Base-by-base conservation (phyloP, 345 rosid genomes). In the Brassica carinata region DNA sequence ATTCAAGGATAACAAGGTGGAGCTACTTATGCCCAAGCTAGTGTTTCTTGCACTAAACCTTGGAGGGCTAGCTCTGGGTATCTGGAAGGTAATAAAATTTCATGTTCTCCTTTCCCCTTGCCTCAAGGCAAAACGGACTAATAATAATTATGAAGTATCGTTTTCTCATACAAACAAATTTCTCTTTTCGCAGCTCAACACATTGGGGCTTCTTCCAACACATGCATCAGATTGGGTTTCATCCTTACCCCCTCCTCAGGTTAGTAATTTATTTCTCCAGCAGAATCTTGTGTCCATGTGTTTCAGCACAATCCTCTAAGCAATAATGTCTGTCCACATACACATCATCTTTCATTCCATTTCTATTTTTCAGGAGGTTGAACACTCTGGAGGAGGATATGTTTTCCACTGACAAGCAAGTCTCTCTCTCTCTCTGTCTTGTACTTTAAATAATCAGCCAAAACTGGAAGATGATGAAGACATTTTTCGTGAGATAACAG, bases 161-260 rank as follows among this genome's bases (percentile, higher is more conserved):
- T 62, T 29, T 48, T 29, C 79, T 72, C 31, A 73, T 40, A 34
- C 68, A 73, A 68, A 45, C 55, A 31, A 67, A 4, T 57, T 84
- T 83, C 45, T 34, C 72, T 77, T 84, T 81, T 19, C 77, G 80
- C 93, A 96, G 99, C 97, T 96, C 55, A 96, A 96, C 87, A 86
- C 97, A 1, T 79, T 96, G 90, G 98, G 99, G 55, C 97, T 96
- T 80, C 98, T 96, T 77, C 99, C 99, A 31, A 96, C 98, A 13
- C 97, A 94, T 77, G 97, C 98, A 83, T 96, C 98, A 3, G 99
- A 96, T 63, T 96, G 99, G 99, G 99, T 96, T 67, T 96, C 98
- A 72, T 92, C 97, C 71, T 86, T 96, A 73, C 83, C 99, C 48
- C 99, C 99, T 29, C 94, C 99, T 66, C 98, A 90, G 98, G 97